Base-by-base conservation (phyloP, 805 yeast species). In the Debaryomyces castellii region DNA sequence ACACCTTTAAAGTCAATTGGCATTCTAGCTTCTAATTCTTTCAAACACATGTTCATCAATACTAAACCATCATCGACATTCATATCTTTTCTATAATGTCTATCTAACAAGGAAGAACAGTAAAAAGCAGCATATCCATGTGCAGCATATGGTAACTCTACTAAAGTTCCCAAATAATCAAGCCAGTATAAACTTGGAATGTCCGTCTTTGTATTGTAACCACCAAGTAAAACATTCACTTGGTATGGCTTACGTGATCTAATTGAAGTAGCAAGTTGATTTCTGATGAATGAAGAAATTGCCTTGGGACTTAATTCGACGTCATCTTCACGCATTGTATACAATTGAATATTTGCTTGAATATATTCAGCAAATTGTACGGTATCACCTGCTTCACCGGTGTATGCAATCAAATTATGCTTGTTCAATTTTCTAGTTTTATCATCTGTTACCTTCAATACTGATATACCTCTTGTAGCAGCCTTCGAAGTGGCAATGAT, bases 101-200 rank as follows among this genome's bases (percentile, higher is more conserved):
- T 90, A 71, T 94, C 99, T 54, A 94, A 76, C 52, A 92, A 72
- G 1, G 98, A 87, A 66, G 89, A 78, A 25, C 96, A 83, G 66
- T 94, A 94, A 68, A 92, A 94, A 1, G 95, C 96, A n/a, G 98
- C 96, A 62, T 94, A 94, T 10, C 99, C 99, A 64, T 94, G 99
- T 1, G 98, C 98, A 14, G 95, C 96, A 62, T 94, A 94, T 12
- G 99, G 98, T 48, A 94, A 75, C 49, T 85, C 89, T 12, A 85
- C 96, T 53, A 85, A 82, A 2, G 99, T 88, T 6, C 99, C 99
- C 53, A 94, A 72, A 65, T 94, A 94, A 64, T 94, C 99, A 54
- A 94, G 87, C 85, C 92, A 89, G 60, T 87, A 84, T 58, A 94
- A 76, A 42, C 79, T 72, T 33, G 97, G 89, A 48, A 70, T 73